Base-by-base conservation (phyloP, 805 yeast genomes). In the Metschnikowia drakensbergensis region DNA sequence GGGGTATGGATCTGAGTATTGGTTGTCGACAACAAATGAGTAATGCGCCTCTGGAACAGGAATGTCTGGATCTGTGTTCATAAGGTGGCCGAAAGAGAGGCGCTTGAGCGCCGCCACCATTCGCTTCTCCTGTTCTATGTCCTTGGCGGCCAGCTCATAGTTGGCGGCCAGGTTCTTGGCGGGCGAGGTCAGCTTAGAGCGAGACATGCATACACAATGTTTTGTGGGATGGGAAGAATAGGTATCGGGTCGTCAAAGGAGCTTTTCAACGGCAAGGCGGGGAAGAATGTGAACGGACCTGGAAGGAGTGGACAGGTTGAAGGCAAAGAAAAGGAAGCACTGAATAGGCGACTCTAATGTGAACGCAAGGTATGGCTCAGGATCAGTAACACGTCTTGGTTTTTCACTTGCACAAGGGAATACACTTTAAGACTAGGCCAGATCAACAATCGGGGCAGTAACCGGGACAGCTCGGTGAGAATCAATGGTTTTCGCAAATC, bases 71-170 rank as follows among this genome's bases (percentile, higher is more conserved):
- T 86, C 95, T 51, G 79, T 75, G 43, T 66, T 72, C 67, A 80
- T 67, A 60, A 74, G 65, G 58, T 79, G 71, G 13, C 90, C 94
- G 45, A 87, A 84, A 0, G 89, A 83, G 13, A 85, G 70, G 50
- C 95, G 71, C 61, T 87, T 87, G 54, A 87, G 68, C 22, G 88
- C 86, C 33, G 85, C 81, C 52, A 87, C 87, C 62, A 83, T 81
- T 64, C 82, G 81, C 53, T 85, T 75, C 60, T 87, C 94, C 51
- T 80, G 82, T 58, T 86, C 88, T 40, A 87, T 79, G 5, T 89
- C 88, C 57, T 82, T 82, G 3, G 88, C 90, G 2, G 95, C 95
- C 33, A 67, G 59, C 54, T 64, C 72, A 56, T 70, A 71, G 56
- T 46, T 46, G 22, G 51, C 59, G 35, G 51, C 46, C 46, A 34